Base-by-base conservation (phyloP, 768 basidiomycete species). In the Lyophyllum semitale region DNA sequence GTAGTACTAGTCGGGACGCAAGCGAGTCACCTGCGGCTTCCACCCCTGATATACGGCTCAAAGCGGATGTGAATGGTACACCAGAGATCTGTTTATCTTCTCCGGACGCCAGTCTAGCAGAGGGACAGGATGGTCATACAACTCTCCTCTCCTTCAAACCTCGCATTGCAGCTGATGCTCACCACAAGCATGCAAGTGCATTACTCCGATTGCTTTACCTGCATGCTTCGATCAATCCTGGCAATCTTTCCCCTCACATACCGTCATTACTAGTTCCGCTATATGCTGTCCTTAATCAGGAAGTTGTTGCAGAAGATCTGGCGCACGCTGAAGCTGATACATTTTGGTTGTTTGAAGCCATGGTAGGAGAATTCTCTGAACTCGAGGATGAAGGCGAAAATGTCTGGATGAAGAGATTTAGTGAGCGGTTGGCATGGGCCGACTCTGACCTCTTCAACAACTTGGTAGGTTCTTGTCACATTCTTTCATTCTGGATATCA, bases 331-430 rank as follows among this genome's bases (percentile, higher is more conserved):
- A 93, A 67, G 90, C 91, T 1, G 91, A 93, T 62, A 80, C 86
- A 0, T 93, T 93, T 66, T 93, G 90, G 91, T 63, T 91, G 4
- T 88, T 92, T 52, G 89, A 91, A 66, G 80, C 84, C 0, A 76
- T 92, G 61, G 72, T 91, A 0, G 83, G 84, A 25, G 90, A 92
- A 63, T 82, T 92, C 46, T 75, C 82, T 1, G 90, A 89, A 48
- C 66, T 93, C n/a, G 85, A 87, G 55, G 87, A 87, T 48, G 84
- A 85, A 26, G 81, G 80, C 15, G 82, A 80, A 7, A 78, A 72
- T 45, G 40, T 77, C 23, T 91, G 88, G 89, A 84, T 84, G 72
- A 77, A 71, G 48, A 82, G 76, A 55, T 73, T 93, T 35, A 80
- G 85, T 29, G 81, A 85, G 27, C 74, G 84, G 30, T 56, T 91